A percentile compares a stretch with the other conserved stretches of the same genome.
Conservation (phyloP, 2,329 filamentous ascomycete genomes). For the Colletotrichum tanaceti region DNA sequence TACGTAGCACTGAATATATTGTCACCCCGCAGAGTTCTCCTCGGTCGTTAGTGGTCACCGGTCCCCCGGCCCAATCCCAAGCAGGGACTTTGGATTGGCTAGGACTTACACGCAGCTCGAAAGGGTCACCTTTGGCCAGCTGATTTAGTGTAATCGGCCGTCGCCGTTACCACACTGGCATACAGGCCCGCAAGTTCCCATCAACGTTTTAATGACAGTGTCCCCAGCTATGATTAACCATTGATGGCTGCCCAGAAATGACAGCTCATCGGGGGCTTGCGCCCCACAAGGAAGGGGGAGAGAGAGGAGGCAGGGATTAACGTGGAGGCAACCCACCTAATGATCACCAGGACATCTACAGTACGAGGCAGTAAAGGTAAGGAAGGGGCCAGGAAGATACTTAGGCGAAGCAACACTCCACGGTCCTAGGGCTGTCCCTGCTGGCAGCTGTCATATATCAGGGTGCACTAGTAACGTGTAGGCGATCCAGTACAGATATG, state of each 20-base stretch:
- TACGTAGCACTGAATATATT: no score
- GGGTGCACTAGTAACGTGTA: background rate
- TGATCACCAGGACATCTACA: background rate
- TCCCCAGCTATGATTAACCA: background rate
- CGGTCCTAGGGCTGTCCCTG: background rate
- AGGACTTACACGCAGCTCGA: no score
- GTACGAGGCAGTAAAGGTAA: no score
- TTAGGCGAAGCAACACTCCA: constrained; percentile 4
- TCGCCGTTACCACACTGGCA: background rate
- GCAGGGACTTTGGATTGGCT: background rate
- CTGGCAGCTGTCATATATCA: background rate
- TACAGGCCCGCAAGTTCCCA: no score
- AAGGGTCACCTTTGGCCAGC: background rate
- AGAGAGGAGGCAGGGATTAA: constrained; percentile 17
- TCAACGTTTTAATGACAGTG: background rate
- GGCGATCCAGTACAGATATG: no score
- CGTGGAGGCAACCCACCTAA: constrained; percentile 1
- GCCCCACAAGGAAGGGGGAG: background rate
- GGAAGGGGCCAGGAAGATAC: background rate
- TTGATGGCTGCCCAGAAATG: constrained; percentile 1
- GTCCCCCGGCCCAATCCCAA: background rate
- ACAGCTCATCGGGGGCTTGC: constrained; percentile 5
- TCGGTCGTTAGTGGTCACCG: background rate
- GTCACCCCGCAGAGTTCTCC: background rate
- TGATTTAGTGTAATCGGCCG: background rate